Percentiles rank a stretch among this genome's conserved stretches.
phyloP scores from a whole-genome alignment of 768 basidiomycete species.

The Clitopilus hobsonii region DNA sequence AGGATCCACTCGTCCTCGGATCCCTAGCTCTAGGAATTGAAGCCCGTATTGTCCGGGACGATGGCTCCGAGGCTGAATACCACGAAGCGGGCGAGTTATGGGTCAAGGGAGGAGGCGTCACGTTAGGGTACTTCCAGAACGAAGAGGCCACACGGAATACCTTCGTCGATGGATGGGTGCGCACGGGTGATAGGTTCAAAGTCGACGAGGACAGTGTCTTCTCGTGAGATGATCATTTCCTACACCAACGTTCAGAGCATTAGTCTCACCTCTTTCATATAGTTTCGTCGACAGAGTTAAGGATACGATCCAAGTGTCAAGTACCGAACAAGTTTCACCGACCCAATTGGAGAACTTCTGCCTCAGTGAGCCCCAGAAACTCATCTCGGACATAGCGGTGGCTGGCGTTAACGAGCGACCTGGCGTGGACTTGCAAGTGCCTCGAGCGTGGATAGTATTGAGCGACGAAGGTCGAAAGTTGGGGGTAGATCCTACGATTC shows the following conservation, averaged over 20 bases:
- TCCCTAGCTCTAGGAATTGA: conserved; percentile 63
- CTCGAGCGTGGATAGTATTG: conserved; percentile 76
- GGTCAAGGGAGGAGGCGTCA: conserved; percentile 49
- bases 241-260: neutral
- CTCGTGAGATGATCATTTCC: conserved; percentile 46
- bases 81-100: conserved; percentile 50
- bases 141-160: conserved; percentile 60
- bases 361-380: conserved; percentile 53
- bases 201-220: conserved; percentile 58
- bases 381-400: conserved; percentile 64
- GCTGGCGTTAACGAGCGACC: conserved; percentile 72
- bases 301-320: conserved; percentile 83
- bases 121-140: conserved; percentile 71
- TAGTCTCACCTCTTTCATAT: neutral
- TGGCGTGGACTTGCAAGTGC: conserved; percentile 66
- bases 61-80: conserved; percentile 46
- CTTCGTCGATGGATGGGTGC: conserved; percentile 72
- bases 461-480: conserved; percentile 46
- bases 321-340: conserved; percentile 77
- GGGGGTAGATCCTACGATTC: conserved; percentile 35
- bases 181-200: conserved; percentile 67
- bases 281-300: conserved; percentile 60
- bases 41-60: conserved; percentile 55
- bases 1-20: conserved; percentile 29
- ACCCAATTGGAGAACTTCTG: conserved; percentile 70